Percentiles rank a stretch among this genome's conserved stretches.
These are phyloP conservation scores for Sinapis alba DNA, from an alignment of 441 rosid genomes.

Conservation along the genomic window DNA sequence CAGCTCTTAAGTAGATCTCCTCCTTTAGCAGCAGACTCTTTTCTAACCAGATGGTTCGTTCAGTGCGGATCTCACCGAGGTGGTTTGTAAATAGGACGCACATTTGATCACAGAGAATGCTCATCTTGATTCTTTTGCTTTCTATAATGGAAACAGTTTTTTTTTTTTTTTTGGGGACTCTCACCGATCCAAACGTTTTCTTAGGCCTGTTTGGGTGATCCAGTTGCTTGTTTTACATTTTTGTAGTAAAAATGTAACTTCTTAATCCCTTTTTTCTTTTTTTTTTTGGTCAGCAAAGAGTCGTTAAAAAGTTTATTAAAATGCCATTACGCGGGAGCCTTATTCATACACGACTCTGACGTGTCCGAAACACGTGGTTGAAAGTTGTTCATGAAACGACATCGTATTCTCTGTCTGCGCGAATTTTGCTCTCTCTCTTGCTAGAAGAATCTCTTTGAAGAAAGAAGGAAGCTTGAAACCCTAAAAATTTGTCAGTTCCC, in stretches of 20 bases:
- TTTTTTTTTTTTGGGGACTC: too few species aligned
- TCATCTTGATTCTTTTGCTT: constrained; percentile 55
- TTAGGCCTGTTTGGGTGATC: too few species aligned
- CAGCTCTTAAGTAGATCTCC: constrained; percentile 66
- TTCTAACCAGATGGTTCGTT: constrained; percentile 71
- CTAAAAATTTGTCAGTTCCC: not conserved
- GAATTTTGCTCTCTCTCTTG: not conserved
- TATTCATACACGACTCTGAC: too few species aligned
- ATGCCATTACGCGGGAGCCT: too few species aligned
- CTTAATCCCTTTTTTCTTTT: too few species aligned
- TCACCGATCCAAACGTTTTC: too few species aligned
- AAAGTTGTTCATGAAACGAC: constrained; percentile 26
- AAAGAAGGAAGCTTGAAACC: constrained; percentile 21
- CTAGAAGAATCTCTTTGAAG: constrained; percentile 6
- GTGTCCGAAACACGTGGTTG: not conserved
- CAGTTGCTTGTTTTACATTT: too few species aligned
- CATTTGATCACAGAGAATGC: constrained; percentile 57
- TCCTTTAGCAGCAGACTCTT: constrained; percentile 64
- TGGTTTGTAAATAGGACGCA: constrained; percentile 75
- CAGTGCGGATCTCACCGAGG: constrained; percentile 65
- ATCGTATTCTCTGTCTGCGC: constrained; percentile 20
- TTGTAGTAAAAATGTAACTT: too few species aligned
- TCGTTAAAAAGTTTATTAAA: too few species aligned
- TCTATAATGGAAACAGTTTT: too few species aligned
- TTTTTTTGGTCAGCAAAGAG: too few species aligned